Base-by-base conservation (phyloP, 2,329 filamentous ascomycete species). In the Diaporthe aspalathi region DNA sequence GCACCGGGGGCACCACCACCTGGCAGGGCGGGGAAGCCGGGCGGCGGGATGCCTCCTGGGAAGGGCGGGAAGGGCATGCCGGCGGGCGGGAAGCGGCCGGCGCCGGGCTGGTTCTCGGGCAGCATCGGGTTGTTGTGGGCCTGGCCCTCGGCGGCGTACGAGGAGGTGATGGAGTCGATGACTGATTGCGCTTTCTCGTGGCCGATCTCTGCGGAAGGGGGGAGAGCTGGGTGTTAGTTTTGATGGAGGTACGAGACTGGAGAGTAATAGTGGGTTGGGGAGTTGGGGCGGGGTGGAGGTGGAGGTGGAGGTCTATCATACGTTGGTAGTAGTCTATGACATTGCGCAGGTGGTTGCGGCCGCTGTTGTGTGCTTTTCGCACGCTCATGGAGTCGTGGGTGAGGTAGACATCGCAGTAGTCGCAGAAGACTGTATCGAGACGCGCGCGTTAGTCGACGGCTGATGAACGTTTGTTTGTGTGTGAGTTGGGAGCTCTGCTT, bases 371-470 rank as follows among this genome's bases (percentile, higher is more conserved):
- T 63, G 96, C 96, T 86, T 98, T 98, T 78, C 96, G 95, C 84
- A 99, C 96, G 84, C 94, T 97, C 95, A 98, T 98, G 56, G 94
- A 97, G 88, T 99, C 96, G 89, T 99, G 96, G 76, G 96, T 99
- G 78, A 99, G 93, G 89, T 99, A 99, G 83, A 99, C 96, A 92
- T 99, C 96, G 89, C 96, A 99, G 84, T 99, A 99, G 83, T 99
- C 96, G 88, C 95, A 94, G 82, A 93, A 93, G 89, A 93, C 91
- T 94, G 50, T 75, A 70, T 75, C n/a, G 20, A 32, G 29, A 12
- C 24, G 16, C 27, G 29, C 29, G 62, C 12, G 69, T 70, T 43
- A 70, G 69, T 56, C 43, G n/a, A 77, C 75, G 62, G 68, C 72
- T 54, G 32, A 54, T 75, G 74, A 78, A 2, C 35, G 11, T 9